Base-by-base conservation (phyloP, 2,329 filamentous ascomycete species). In the Phyllosticta citribraziliensis region DNA sequence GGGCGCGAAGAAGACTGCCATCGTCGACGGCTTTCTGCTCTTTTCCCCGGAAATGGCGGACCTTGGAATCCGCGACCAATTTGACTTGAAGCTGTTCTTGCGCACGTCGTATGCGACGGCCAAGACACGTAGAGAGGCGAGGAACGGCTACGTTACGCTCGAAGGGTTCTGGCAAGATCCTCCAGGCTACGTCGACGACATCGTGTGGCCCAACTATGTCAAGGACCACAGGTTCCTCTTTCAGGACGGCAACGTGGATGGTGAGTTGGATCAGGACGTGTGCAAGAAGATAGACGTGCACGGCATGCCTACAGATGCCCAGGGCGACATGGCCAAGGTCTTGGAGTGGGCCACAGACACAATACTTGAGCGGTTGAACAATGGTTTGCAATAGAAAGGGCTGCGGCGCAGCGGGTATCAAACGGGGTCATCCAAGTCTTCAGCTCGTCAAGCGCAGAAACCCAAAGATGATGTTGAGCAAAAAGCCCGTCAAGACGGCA, bases 161-260 rank as follows among this genome's bases (percentile, higher is more conserved):
- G 80, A 97, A 69, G 93, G 92, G 27, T 99, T 97, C 76, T 99
- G 94, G 94, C 82, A 86, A 61, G 94, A 99, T 73, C 94, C 94
- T 0, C 91, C 91, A 0, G 92, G 90, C 0, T 99, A 97, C 72
- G 91, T 97, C 47, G 92, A 97, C 72, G 84, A 88, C 71, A 83
- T 99, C 60, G 94, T 99, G 4, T 99, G 94, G 94, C 93, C 93
- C 3, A 93, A 96, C 68, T 97, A 97, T 73, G 89, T 88, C 3
- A 79, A 82, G 58, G 84, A 91, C 67, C 92, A 97, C 75, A 78
- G 79, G 22, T 96, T 89, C 80, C 78, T 99, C 72, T 94, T 97
- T 70, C 74, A 86, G 65, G 75, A 77, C 8, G 87, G 84, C 0
- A 78, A 92, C 70, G 88, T 90, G 10, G 73, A 88, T 66, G 82